Evolutionary conservation across 257 asterid species (phyloP), one percentile per base, ranked within the genome.

Genomic region (Plantago elongata): DNA sequence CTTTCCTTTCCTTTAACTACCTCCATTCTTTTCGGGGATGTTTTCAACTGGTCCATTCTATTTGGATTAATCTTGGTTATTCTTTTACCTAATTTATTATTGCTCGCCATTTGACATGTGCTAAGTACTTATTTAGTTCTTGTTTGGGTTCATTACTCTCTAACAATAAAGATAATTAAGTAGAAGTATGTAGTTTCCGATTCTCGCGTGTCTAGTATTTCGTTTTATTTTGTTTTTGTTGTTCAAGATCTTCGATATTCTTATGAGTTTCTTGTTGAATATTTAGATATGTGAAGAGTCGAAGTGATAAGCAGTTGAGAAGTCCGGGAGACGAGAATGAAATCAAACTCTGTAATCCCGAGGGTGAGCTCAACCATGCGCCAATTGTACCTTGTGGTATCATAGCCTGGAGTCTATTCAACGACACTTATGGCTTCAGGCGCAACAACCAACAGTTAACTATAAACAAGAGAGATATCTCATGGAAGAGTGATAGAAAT

Each of bases 371-470:
- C 5, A 22, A 74, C 68, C 70, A 74, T 38, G 9, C 0, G 11
- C 79, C 95, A 30, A 86, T 91, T 60, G 95, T 91, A 58, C 98
- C 98, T 51, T 91, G 98, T 72, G 98, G 98, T 70, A 94, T 91
- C 60, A 76, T 85, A 14, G 85, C 94, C 5, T 85, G 85, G 85
- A 85, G 84, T 69, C 63, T 82, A 70, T 82, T 91, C 59, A 91
- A 91, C 40, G 98, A 88, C 59, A 86, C 97, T 16, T 91, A 88
- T 56, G 75, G 18, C 34, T 79, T 91, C 52, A 47, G 82, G 13
- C 83, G 63, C 61, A 66, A 71, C 54, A 79, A 58, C 69, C 82
- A 79, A 69, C 59, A 50, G 37, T 75, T 88, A 79, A 14, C 40
- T 50, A 63, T 91, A 61, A 88, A 79, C 85, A 77, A 83, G 71